phyloP scores from a whole-genome alignment of 2,329 filamentous ascomycete species.

The Fusarium agapanthi region DNA sequence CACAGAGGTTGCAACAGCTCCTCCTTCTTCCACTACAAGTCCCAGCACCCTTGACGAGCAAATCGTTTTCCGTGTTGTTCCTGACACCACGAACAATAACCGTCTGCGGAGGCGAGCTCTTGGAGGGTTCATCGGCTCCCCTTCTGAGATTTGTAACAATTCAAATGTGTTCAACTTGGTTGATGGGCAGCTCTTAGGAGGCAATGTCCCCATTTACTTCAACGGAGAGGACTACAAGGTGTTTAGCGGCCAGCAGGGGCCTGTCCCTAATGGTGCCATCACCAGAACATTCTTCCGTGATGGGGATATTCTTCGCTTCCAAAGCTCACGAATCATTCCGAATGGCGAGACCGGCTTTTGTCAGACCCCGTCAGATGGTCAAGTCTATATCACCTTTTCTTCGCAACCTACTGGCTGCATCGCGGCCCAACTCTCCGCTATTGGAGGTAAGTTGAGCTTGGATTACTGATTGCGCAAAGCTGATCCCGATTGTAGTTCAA shows the following conservation, averaged over 20 bases:
- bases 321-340: background rate
- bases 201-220: background rate
- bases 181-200: background rate
- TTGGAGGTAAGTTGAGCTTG: background rate
- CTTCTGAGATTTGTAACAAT: background rate
- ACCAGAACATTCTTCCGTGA: background rate
- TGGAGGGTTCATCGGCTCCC: background rate
- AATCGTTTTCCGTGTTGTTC: background rate
- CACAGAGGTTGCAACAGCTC: background rate
- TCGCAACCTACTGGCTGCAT: background rate
- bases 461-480: background rate
- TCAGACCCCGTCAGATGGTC: background rate
- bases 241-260: background rate
- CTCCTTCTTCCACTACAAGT: background rate
- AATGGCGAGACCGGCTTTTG: background rate
- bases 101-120: background rate
- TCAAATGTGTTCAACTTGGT: background rate
- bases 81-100: background rate
- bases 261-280: background rate
- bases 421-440: background rate
- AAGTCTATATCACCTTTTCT: background rate
- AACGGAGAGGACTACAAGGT: background rate
- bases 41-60: background rate
- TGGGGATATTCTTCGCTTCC: background rate
- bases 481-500: background rate